These are phyloP conservation scores for Calamus simplicifolius DNA, from an alignment of 176 grass and related monocot genomes.

Conservation along the genomic window DNA sequence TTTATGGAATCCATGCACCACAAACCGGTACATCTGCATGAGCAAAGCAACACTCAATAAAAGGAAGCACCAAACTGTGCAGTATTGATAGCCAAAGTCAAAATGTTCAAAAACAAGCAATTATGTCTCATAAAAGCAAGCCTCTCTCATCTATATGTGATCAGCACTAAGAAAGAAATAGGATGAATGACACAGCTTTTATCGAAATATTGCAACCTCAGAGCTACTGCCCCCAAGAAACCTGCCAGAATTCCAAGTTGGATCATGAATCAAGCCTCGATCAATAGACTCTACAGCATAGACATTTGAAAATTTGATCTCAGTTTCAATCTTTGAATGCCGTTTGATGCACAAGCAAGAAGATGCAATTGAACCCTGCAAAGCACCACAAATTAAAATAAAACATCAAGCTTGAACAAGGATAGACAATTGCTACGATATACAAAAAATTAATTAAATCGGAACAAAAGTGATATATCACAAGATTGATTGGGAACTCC, in stretches of 20 bases:
- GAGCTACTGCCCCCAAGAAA: constrained; percentile 29
- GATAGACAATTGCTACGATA: no score
- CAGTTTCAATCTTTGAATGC: constrained; percentile 33
- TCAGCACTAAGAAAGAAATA: background rate
- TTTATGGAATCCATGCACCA: constrained; percentile 37
- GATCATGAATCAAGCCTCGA: constrained; percentile 39
- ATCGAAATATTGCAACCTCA: constrained; percentile 38
- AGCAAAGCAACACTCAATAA: constrained; percentile 3
- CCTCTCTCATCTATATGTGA: no score
- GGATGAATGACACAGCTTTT: background rate
- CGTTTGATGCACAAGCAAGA: constrained; percentile 41
- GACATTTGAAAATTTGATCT: constrained; percentile 61
- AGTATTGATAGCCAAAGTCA: no score
- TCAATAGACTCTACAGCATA: constrained; percentile 73
- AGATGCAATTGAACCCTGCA: constrained; percentile 38
- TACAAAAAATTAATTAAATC: no score
- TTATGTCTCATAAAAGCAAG: no score
- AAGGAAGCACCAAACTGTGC: no score
- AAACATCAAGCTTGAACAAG: no score
- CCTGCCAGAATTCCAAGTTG: constrained; percentile 29
- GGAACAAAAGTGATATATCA: no score
- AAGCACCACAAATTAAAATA: constrained; percentile 1
- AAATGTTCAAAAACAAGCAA: no score
- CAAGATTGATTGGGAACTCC: no score
- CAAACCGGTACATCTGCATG: constrained; percentile 73